These are phyloP conservation scores for Neolentinus lepideus DNA, from an alignment of 1,284 basidiomycete genomes.

Conservation along the genomic window DNA sequence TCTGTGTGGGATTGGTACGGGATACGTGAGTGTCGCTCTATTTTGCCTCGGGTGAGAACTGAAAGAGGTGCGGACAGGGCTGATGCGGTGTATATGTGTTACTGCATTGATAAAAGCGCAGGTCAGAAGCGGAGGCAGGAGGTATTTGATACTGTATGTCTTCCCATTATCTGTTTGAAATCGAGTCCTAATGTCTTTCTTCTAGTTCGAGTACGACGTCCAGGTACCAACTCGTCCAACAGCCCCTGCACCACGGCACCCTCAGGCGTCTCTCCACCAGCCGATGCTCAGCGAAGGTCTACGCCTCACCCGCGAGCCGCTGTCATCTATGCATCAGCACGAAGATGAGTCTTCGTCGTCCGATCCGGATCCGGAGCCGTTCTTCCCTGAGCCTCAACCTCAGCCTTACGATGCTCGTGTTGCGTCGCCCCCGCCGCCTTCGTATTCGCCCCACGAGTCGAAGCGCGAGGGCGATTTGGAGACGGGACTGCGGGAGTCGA, in stretches of 20 bases:
- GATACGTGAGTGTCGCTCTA: slow-evolving; percentile 50
- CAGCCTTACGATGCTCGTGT: neutral
- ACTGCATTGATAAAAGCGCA: slow-evolving; percentile 78
- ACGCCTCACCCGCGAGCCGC: slow-evolving; percentile 9
- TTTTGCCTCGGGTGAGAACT: neutral
- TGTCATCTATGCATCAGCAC: slow-evolving; percentile 7
- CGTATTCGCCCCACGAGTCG: neutral
- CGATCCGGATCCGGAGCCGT: slow-evolving; percentile 13
- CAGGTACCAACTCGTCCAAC: slow-evolving; percentile 22
- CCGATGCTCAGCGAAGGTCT: slow-evolving; percentile 7
- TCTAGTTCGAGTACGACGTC: slow-evolving; percentile 34
- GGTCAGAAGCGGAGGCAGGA: slow-evolving; percentile 58
- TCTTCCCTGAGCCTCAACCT: slow-evolving; percentile 15
- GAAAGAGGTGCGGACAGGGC: slow-evolving; percentile 29
- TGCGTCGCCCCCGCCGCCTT: neutral
- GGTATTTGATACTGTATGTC: slow-evolving; percentile 64
- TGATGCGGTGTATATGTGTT: slow-evolving; percentile 84
- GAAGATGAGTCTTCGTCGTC: neutral
- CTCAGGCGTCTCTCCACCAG: slow-evolving; percentile 3
- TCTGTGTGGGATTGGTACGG: slow-evolving; percentile 76
- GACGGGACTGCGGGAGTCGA: slow-evolving; percentile 24
- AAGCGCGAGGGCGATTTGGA: slow-evolving; percentile 2
- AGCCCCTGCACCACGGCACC: slow-evolving; percentile 24
- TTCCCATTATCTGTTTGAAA: neutral
- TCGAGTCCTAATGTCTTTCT: neutral